Evolutionary conservation across 2,329 filamentous ascomycete species (phyloP).

Genomic region (Trichoderma brevicompactum): DNA sequence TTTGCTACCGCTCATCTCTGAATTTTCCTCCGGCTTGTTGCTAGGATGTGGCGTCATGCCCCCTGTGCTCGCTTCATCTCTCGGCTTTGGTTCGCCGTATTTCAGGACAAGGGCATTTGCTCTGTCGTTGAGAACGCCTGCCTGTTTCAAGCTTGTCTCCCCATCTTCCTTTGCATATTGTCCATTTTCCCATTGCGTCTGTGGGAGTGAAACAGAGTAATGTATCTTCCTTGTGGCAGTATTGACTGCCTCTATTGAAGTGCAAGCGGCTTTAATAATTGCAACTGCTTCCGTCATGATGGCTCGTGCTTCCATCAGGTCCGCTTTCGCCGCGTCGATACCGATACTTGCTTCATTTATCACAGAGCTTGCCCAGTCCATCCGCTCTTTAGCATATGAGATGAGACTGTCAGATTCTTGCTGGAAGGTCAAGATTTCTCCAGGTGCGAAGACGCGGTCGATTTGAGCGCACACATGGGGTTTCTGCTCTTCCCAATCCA

Average conservation of each 20-base stretch:
- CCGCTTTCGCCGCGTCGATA: background rate
- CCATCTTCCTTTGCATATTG: background rate
- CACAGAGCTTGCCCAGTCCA: background rate
- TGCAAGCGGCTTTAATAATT: background rate
- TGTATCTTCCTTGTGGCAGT: background rate
- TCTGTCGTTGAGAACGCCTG: background rate
- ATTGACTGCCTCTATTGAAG: background rate
- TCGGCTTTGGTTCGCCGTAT: background rate
- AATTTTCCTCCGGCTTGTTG: background rate
- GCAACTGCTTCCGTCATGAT: background rate
- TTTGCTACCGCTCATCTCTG: accelerated
- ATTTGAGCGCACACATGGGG: background rate
- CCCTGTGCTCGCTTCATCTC: background rate
- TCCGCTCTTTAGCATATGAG: background rate
- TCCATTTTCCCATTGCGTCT: background rate
- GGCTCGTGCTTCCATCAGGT: background rate
- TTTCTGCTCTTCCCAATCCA: background rate
- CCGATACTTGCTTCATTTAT: background rate
- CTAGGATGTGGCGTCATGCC: background rate
- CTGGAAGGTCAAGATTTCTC: background rate
- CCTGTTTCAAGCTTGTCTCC: background rate
- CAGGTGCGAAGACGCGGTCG: background rate
- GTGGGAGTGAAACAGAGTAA: background rate
- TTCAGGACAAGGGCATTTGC: background rate
- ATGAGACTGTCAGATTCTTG: no score